Percentiles rank a stretch among this genome's conserved stretches.
Conservation (phyloP, 2,329 filamentous ascomycete genomes). For the Didymella keratinophila region DNA sequence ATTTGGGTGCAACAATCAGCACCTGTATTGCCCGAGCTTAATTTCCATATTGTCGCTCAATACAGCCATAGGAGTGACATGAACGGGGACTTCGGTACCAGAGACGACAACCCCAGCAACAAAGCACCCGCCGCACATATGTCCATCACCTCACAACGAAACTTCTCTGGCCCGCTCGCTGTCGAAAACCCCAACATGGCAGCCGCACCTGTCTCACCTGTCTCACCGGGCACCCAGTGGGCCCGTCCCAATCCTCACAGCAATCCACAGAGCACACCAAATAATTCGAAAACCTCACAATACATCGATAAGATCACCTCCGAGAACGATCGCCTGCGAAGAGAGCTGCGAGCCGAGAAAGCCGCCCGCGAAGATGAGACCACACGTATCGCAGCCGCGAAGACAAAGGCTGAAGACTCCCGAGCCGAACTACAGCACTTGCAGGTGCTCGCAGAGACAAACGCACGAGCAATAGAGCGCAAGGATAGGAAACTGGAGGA, state of each 20-base stretch:
- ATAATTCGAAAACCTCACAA: constrained; percentile 48
- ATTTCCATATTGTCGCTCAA: constrained; percentile 23
- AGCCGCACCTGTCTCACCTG: constrained; percentile 29
- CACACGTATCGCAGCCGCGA: constrained; percentile 70
- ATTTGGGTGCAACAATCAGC: constrained; percentile 21
- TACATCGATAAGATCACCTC: constrained; percentile 79
- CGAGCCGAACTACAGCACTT: constrained; percentile 73
- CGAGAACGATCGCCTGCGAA: constrained; percentile 79
- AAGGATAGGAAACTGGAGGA: constrained; percentile 79
- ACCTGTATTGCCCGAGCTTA: constrained; percentile 33
- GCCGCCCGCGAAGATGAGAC: constrained; percentile 71
- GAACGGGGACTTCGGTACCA: constrained; percentile 33
- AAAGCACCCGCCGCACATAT: constrained; percentile 27
- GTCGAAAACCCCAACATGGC: constrained; percentile 40
- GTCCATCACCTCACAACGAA: constrained; percentile 43
- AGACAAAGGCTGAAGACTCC: constrained; percentile 75
- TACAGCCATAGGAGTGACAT: constrained; percentile 43
- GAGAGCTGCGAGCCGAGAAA: constrained; percentile 63
- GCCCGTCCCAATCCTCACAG: constrained; percentile 40
- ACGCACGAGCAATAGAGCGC: constrained; percentile 72
- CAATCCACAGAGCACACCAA: constrained; percentile 35
- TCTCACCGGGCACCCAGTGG: constrained; percentile 32
- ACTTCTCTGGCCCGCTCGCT: constrained; percentile 43
- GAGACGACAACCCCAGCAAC: constrained; percentile 32
- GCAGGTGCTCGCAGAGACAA: constrained; percentile 73